Base-by-base conservation (phyloP, 2,329 filamentous ascomycete genomes). In the Aspergillus sp. region DNA sequence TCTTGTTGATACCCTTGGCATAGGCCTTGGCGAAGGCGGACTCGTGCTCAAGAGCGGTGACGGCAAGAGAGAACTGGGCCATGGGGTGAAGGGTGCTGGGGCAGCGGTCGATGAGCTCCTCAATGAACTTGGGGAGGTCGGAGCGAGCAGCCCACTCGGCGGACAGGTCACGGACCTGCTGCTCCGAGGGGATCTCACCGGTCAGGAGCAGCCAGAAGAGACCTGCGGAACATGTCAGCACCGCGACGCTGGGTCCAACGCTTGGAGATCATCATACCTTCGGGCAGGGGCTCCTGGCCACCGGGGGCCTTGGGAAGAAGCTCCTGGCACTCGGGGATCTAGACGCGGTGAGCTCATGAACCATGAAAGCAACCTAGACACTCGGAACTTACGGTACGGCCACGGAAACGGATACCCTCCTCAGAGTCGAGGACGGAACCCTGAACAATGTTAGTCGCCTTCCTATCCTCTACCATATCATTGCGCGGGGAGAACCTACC, bases 131-230 rank as follows among this genome's bases (percentile, higher is more conserved):
- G 80, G 94, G 94, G 65, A 99, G 81, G 71, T 95, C 91, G 78
- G 94, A 91, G 71, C 94, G 92, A 73, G 94, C 94, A 74, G 94
- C 94, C 94, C 93, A 97, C 80, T 99, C 94, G 59, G 94, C 93
- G 64, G 94, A 97, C 64, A 99, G 88, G 72, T 95, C 92, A 75
- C 92, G 92, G 70, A 97, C 94, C 83, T 99, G 94, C 82, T 97
- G 90, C 84, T 97, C 94, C 64, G 87, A 89, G 67, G 94, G 94
- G 64, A 99, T 90, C 85, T 99, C 94, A 66, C 94, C 94, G 61
- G 94, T 99, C 77, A 99, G 78, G 74, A 99, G 90, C 67, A 99
- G 89, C 94, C 94, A 99, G 89, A 99, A 99, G 74, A 99, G 91
- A 85, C 93, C 87, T 88, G 25, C 11, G 61, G 16, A 45, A 42